These are phyloP conservation scores for Cubamyces lactineus DNA, from an alignment of 768 basidiomycete species.

Conservation along the genomic window DNA sequence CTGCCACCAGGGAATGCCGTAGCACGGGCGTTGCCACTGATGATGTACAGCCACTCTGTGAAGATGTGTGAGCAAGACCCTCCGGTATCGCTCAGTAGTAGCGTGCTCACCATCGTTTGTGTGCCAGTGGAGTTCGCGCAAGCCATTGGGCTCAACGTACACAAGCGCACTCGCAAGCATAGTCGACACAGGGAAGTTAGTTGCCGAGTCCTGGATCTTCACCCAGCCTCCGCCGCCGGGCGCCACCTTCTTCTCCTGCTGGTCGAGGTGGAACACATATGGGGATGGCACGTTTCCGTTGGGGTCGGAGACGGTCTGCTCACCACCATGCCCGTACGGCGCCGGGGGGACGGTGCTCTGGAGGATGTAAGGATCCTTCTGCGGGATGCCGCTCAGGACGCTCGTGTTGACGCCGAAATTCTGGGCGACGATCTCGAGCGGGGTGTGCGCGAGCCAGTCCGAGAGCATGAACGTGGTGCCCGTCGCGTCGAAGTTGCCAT, in stretches of 20 bases:
- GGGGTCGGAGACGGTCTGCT: constrained; percentile 27
- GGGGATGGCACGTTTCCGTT: constrained; percentile 25
- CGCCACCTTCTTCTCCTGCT: constrained; percentile 27
- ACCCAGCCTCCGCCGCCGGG: constrained; percentile 34
- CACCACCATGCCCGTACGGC: constrained; percentile 22
- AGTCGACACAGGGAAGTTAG: constrained; percentile 32
- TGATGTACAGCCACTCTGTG: constrained; percentile 33
- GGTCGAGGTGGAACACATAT: constrained; percentile 29
- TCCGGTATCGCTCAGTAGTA: no score
- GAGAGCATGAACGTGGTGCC: constrained; percentile 37
- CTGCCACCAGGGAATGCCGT: constrained; percentile 32
- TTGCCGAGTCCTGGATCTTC: constrained; percentile 33
- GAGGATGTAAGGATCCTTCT: constrained; percentile 33
- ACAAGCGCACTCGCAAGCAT: constrained; percentile 30
- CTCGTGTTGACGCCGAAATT: constrained; percentile 30
- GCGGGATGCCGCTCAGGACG: constrained; percentile 27
- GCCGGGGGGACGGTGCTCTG: constrained; percentile 26
- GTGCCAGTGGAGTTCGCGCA: constrained; percentile 35
- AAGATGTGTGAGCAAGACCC: neutral
- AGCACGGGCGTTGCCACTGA: constrained; percentile 30
- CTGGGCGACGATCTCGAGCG: constrained; percentile 33
- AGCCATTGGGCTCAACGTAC: constrained; percentile 32
- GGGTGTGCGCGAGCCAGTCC: constrained; percentile 35
- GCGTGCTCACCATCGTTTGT: constrained; percentile 26
- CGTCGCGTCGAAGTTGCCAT: constrained; percentile 35